Base-by-base conservation (phyloP, 129 eudicot genomes). In the Deinandra increscens region DNA sequence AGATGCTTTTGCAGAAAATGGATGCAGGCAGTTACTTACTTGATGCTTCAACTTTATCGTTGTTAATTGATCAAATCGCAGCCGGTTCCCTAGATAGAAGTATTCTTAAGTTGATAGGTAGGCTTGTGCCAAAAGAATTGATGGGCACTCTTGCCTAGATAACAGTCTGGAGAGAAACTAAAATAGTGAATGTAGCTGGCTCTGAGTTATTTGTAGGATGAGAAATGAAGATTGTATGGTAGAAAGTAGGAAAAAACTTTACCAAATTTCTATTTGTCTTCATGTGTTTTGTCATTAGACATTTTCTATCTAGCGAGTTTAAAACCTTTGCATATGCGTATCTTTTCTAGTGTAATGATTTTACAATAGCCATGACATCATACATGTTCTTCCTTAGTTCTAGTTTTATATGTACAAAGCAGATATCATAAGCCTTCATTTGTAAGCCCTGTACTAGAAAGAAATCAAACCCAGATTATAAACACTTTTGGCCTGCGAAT, bases 1-100 rank as follows among this genome's bases (percentile, higher is more conserved):
- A 37, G 66, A n/a, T 3, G 38, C 58, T 64, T 22, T 23, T 74
- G 38, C 71, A 74, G 15, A 26, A 64, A 64, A 74, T 74, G 79
- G 60, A 36, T 19, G 50, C 22, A 44, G 33, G 63, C 19, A n/a
- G 29, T 6, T 73, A 60, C 29, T 62, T 64, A 4, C 50, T 64
- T 33, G 70, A 73, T 62, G 60, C 38, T 6, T 1, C 78, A 6
- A 33, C 62, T 46, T 51, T 69, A 36, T 50, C 63, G 6, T 22
- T 51, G 20, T 36, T 53, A 12, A 34, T 69, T 12, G 48, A 69
- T 66, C 15, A n/a, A 6, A 31, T 66, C 14, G 71, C 71, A 46
- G 44, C 15, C 7, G 71, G 71, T 44, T 29, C 42, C 15, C 1
- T 66, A 14, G 43, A 46, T 26, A 26, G 9, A 31, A 45, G 26